Evolutionary conservation across 352 stramenopile species (phyloP), one percentile per base, ranked within the genome.

Genomic region (Pythium sukuiense): DNA sequence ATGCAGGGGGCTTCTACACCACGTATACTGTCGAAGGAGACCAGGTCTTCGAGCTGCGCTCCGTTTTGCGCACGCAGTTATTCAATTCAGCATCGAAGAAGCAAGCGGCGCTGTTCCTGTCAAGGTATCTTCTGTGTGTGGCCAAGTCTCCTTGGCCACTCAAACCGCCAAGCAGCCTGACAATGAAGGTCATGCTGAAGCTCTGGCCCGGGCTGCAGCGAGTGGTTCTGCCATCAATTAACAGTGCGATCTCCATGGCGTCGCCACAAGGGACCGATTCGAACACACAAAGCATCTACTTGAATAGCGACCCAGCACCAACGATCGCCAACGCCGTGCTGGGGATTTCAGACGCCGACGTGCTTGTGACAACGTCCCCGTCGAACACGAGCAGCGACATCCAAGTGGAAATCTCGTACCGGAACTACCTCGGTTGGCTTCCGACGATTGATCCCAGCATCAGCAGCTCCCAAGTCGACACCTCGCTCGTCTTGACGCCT

Each of bases 121-220:
- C 35, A 6, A 26, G 50, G 29, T 57, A 57, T 57, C 50, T 57
- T 0, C 50, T 57, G 12, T 57, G 50, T 57, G 12, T 57, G 6
- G 50, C 50, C 50, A n/a, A 57, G 29, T 57, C 50, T 4, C 8
- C 29, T 14, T 43, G 29, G 29, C 29, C 29, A 8, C 50, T 57
- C 13, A 48, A 24, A 3, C 39, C 14, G 5, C 14, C 39, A 48
- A 48, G 14, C 39, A 48, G 39, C 18, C 39, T 16, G 8, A 7
- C 16, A 16, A 1, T 16, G 3, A 48, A n/a, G 1, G 12, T 12
- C 14, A 24, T 6, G 39, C 13, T 48, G 6, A 6, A 24, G 3
- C 24, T 48, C 13, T 6, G 1, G 39, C 39, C 39, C 1, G 39
- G 39, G 12, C 3, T 7, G 3, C 39, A 48, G 24, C 7, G 35